phyloP scores from a whole-genome alignment of 2,329 filamentous ascomycete genomes.

The Penicillium sp. region DNA sequence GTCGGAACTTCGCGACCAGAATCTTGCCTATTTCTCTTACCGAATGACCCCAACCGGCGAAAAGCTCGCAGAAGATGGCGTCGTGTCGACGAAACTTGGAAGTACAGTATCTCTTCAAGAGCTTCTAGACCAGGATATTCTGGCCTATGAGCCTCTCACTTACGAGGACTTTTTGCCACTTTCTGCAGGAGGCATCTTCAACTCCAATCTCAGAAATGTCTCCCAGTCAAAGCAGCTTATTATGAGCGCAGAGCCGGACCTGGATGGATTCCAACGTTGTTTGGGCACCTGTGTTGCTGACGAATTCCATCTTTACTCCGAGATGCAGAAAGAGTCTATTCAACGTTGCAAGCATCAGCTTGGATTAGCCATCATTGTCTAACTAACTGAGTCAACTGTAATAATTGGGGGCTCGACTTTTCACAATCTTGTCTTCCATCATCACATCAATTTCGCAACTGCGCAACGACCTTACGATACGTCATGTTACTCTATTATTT shows the following conservation, averaged over 20 bases:
- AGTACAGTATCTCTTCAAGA: constrained; percentile 29
- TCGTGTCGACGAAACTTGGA: not conserved
- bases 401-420: not conserved
- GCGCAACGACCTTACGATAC: not conserved
- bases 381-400: not conserved
- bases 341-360: constrained; percentile 32
- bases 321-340: constrained; percentile 35
- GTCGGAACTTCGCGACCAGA: constrained; percentile 42
- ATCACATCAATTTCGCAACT: not conserved
- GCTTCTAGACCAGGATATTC: constrained; percentile 41
- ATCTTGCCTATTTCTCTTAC: constrained; percentile 52
- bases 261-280: constrained; percentile 36
- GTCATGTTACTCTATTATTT: not conserved
- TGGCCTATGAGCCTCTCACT: constrained; percentile 54
- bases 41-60: constrained; percentile 25
- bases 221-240: constrained; percentile 33
- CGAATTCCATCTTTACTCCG: constrained; percentile 37
- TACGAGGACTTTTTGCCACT: constrained; percentile 63
- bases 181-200: constrained; percentile 60
- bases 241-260: constrained; percentile 34
- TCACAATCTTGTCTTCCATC: not conserved
- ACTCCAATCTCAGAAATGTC: constrained; percentile 48
- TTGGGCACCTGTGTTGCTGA: constrained; percentile 32
- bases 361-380: constrained; percentile 12
- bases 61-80: constrained; percentile 8